These are phyloP conservation scores for Rhizophagus prolifer DNA, from an alignment of 192 early-diverging fungal species.

Conservation along the genomic window DNA sequence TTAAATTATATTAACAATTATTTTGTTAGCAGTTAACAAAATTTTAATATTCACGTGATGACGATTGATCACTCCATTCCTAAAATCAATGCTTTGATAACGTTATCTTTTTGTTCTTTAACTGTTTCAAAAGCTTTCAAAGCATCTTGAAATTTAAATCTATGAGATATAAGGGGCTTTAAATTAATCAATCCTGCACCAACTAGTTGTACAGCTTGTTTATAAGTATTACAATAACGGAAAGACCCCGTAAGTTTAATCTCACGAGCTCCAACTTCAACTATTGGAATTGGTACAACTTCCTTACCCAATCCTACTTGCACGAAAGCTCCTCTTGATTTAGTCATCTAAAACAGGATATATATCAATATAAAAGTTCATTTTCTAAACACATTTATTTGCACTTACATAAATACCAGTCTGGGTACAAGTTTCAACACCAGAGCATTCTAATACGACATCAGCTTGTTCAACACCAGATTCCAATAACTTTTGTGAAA, in stretches of 20 bases:
- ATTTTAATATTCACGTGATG: too few relatives aligned
- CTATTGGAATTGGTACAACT: conserved; percentile 36
- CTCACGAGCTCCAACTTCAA: conserved; percentile 38
- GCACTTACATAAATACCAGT: conserved; percentile 37
- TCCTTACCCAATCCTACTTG: conserved; percentile 45
- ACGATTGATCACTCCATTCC: neutral
- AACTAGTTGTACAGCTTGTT: conserved; percentile 32
- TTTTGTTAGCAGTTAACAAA: too few relatives aligned
- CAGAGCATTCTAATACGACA: conserved; percentile 43
- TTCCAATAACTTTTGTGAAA: neutral
- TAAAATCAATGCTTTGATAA: conserved; percentile 45
- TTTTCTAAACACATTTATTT: neutral
- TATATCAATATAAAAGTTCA: too few relatives aligned
- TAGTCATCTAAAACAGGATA: conserved; percentile 17
- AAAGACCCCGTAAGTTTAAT: conserved; percentile 43
- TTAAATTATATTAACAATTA: too few relatives aligned
- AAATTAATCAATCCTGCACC: conserved; percentile 40
- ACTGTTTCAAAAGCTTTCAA: conserved; percentile 45
- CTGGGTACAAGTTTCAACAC: conserved; percentile 46
- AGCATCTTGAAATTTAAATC: conserved; percentile 38
- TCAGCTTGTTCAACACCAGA: conserved; percentile 32
- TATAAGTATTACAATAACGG: conserved; percentile 43
- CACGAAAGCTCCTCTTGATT: conserved; percentile 41
- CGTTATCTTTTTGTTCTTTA: conserved; percentile 34
- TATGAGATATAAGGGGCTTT: conserved; percentile 43